phyloP scores from a whole-genome alignment of 306 rosid genomes.

The Adenanthera pavonina region DNA sequence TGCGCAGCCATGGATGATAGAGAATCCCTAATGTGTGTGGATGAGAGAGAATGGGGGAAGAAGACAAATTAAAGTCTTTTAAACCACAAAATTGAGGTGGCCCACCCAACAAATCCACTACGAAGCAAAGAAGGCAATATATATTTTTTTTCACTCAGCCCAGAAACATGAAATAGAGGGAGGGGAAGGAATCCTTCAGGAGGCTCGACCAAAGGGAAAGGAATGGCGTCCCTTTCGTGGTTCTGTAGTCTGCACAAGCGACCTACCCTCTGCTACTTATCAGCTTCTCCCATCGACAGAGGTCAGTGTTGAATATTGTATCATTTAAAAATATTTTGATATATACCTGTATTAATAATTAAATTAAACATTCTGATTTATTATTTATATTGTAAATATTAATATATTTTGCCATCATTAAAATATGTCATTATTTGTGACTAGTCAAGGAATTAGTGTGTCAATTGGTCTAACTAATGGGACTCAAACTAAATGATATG shows the following conservation, averaged over 20 bases:
- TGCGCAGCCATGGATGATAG: background rate
- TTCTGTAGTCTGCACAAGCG: slow-evolving; percentile 28
- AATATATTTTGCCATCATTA: too few species aligned
- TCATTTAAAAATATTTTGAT: background rate
- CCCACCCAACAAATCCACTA: background rate
- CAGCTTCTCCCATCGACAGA: slow-evolving; percentile 31
- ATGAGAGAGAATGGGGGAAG: background rate
- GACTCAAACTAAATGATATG: too few species aligned
- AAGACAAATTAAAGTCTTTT: background rate
- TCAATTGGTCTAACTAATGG: too few species aligned
- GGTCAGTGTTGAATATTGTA: background rate
- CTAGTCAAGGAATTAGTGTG: too few species aligned
- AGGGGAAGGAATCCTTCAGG: slow-evolving; percentile 8
- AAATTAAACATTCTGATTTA: too few species aligned
- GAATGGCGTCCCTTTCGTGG: slow-evolving; percentile 61
- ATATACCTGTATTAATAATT: background rate
- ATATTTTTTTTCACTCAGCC: background rate
- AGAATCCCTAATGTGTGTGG: background rate
- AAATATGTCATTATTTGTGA: too few species aligned
- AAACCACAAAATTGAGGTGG: background rate
- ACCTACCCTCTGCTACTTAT: slow-evolving; percentile 39
- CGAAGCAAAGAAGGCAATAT: background rate
- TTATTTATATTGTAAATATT: background rate
- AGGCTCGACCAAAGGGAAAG: slow-evolving; percentile 38
- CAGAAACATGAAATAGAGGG: background rate